Percentiles rank a stretch among this genome's conserved stretches.
Evolutionary conservation across 2,329 filamentous ascomycete genomes (phyloP).

Genomic region (Shiraia sp.): DNA sequence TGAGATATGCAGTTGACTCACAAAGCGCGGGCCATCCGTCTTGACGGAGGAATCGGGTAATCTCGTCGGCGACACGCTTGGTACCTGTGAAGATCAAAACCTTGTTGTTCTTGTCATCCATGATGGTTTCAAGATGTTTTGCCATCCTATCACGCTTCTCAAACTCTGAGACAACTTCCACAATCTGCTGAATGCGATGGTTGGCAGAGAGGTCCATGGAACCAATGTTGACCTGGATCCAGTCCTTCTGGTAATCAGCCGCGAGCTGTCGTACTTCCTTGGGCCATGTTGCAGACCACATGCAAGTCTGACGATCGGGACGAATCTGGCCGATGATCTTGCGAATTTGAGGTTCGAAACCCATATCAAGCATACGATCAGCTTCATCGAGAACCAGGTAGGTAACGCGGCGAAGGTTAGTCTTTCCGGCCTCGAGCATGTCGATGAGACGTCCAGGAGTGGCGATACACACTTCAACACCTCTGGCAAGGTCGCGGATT

Average conservation of each 20-base stretch:
- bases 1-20: conserved; percentile 55
- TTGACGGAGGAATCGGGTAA: conserved; percentile 94
- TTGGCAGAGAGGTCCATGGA: conserved; percentile 96
- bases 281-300: conserved; percentile 99
- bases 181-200: conserved; percentile 96
- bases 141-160: conserved; percentile 98
- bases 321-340: conserved; percentile 98
- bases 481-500: conserved; percentile 90
- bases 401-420: conserved; percentile 95
- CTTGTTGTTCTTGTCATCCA: conserved; percentile 96
- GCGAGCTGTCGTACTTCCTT: conserved; percentile 96
- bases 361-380: conserved; percentile 99
- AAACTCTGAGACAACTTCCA: conserved; percentile 93
- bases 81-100: conserved; percentile 86
- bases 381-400: conserved; percentile 98
- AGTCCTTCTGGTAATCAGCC: conserved; percentile 87
- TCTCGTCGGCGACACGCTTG: conserved; percentile 95
- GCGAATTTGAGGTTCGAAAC: conserved; percentile 98
- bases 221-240: conserved; percentile 98
- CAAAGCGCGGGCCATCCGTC: conserved; percentile 97
- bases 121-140: conserved; percentile 96
- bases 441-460: conserved; percentile 97
- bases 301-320: conserved; percentile 96
- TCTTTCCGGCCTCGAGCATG: conserved; percentile 97
- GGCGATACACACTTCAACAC: conserved; percentile 98